Percentiles rank a stretch among this genome's conserved stretches.
phyloP scores from a whole-genome alignment of 2,329 filamentous ascomycete species.

The Hymenoscyphus repandus region DNA sequence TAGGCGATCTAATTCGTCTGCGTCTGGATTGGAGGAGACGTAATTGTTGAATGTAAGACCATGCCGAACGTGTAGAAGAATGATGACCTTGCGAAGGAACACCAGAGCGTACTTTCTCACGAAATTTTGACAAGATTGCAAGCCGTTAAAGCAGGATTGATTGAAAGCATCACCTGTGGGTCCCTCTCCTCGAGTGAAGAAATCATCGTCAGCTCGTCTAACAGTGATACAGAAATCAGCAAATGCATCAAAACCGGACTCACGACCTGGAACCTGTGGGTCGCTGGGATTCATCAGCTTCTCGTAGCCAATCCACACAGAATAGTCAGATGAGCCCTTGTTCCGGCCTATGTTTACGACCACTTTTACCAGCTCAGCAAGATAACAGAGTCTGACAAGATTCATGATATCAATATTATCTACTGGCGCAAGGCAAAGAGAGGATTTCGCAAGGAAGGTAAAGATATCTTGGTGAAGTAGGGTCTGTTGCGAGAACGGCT shows the following conservation, averaged over 20 bases:
- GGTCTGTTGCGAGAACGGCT: slow-evolving; percentile 42
- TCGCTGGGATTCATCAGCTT: neutral
- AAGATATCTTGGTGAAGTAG: slow-evolving; percentile 69
- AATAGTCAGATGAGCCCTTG: slow-evolving; percentile 45
- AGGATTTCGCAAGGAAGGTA: slow-evolving; percentile 74
- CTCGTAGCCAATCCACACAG: slow-evolving; percentile 28
- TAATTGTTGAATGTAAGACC: slow-evolving; percentile 81
- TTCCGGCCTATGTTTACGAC: slow-evolving; percentile 55
- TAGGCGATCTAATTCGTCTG: slow-evolving; percentile 77
- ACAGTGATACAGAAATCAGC: slow-evolving; percentile 23
- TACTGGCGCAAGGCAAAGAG: slow-evolving; percentile 63
- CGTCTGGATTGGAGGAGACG: slow-evolving; percentile 55
- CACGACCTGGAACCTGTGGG: neutral
- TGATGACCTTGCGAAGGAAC: slow-evolving; percentile 78
- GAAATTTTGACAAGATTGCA: slow-evolving; percentile 52
- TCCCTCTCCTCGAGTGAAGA: slow-evolving; percentile 1
- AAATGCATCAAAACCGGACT: slow-evolving; percentile 17
- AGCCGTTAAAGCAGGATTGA: slow-evolving; percentile 48
- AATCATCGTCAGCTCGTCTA: slow-evolving; percentile 9
- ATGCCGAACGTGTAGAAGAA: slow-evolving; percentile 82
- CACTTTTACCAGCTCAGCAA: slow-evolving; percentile 85
- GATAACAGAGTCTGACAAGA: slow-evolving; percentile 78
- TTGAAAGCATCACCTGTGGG: slow-evolving; percentile 39
- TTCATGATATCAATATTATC: slow-evolving; percentile 71
- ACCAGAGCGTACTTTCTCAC: slow-evolving; percentile 80